Evolutionary conservation across 129 eudicot species (phyloP).

Genomic region (Dittrichia graveolens): DNA sequence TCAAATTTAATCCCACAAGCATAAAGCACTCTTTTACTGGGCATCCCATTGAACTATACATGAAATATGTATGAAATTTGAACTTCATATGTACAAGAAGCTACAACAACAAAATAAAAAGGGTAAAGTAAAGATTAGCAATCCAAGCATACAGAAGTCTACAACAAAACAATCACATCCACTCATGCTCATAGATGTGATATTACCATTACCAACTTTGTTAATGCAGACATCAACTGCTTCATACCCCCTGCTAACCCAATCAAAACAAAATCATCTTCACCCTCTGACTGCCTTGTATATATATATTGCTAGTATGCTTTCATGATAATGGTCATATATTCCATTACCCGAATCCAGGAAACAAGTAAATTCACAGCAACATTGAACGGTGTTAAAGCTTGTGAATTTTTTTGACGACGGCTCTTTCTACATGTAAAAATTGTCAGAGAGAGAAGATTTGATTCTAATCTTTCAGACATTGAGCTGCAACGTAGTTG

Average conservation of each 20-base stretch:
- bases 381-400: conserved; percentile 20
- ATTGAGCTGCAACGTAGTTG: conserved; percentile 23
- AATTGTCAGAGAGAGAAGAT: conserved; percentile 7
- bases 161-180: conserved; percentile 30
- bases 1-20: neutral
- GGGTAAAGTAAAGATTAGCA: conserved; percentile 17
- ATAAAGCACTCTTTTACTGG: neutral
- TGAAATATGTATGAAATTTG: conserved; percentile 7
- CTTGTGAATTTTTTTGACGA: conserved; percentile 4
- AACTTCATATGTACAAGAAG: conserved; percentile 27
- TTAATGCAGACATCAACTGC: conserved; percentile 21
- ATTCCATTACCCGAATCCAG: conserved; percentile 8
- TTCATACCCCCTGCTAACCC: conserved; percentile 20
- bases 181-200: neutral
- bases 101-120: conserved; percentile 11
- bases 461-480: neutral
- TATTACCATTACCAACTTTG: neutral
- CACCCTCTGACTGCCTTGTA: conserved; percentile 6
- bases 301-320: neutral
- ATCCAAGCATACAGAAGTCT: conserved; percentile 17
- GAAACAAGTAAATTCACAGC: conserved; percentile 7
- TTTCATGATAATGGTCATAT: conserved; percentile 17
- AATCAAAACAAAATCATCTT: conserved; percentile 4
- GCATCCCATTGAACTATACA: conserved; percentile 18
- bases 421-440: conserved; percentile 6